A percentile compares a stretch with the other conserved stretches of the same genome.
These are phyloP conservation scores for Phytophthora kernoviae DNA, from an alignment of 352 stramenopile species.

Conservation along the genomic window DNA sequence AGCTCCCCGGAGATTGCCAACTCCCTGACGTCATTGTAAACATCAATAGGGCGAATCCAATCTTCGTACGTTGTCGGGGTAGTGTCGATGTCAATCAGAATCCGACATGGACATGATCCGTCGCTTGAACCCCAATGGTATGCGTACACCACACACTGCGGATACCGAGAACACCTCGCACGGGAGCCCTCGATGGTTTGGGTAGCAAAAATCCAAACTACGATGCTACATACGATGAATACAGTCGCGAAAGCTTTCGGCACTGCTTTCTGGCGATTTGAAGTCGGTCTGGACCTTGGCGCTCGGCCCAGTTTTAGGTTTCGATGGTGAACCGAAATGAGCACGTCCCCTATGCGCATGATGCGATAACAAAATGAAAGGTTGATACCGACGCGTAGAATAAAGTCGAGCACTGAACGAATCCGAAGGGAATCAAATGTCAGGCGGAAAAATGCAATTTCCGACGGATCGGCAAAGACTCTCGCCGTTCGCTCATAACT, in stretches of 20 bases:
- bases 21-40: conserved; percentile 9
- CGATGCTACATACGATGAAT: conserved; percentile 22
- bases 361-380: conserved; percentile 36
- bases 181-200: conserved; percentile 8
- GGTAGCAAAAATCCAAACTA: conserved; percentile 15
- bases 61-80: conserved; percentile 22
- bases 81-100: conserved; percentile 24
- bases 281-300: not conserved
- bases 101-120: conserved; percentile 22
- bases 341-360: conserved; percentile 20
- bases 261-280: conserved; percentile 11
- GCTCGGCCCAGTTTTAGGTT: not conserved
- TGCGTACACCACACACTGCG: conserved; percentile 28
- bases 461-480: conserved; percentile 23
- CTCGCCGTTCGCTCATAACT: conserved; percentile 32
- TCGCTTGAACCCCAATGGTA: conserved; percentile 11
- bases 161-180: conserved; percentile 10
- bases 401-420: conserved; percentile 19
- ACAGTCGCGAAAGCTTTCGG: conserved; percentile 12
- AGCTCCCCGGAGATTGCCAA: conserved; percentile 27
- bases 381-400: conserved; percentile 31
- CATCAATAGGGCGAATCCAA: conserved; percentile 23
- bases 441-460: conserved; percentile 30
- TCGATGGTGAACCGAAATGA: conserved; percentile 7
- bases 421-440: conserved; percentile 38